phyloP scores from a whole-genome alignment of 768 basidiomycete genomes.

The Suillus clintonianus region DNA sequence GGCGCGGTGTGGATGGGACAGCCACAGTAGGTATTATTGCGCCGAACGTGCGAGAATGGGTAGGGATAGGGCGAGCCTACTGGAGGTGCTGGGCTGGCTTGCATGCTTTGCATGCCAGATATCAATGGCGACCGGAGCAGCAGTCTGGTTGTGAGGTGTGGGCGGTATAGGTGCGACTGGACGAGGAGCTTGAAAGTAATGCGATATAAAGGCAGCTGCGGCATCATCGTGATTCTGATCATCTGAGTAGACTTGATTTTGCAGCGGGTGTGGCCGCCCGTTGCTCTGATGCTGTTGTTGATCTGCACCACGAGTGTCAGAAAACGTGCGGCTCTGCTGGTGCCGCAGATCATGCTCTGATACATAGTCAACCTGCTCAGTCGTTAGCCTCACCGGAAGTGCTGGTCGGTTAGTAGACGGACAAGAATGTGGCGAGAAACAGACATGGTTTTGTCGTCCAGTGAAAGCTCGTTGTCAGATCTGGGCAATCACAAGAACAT shows the following conservation, averaged over 20 bases:
- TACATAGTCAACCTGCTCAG: constrained; percentile 17
- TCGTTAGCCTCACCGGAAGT: constrained; percentile 8
- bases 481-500: no score
- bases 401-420: no score
- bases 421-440: no score
- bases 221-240: constrained; percentile 68
- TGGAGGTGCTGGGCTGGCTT: constrained; percentile 55
- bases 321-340: constrained; percentile 21
- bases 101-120: constrained; percentile 51
- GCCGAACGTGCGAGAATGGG: constrained; percentile 73
- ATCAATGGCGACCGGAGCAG: constrained; percentile 70
- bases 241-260: constrained; percentile 48
- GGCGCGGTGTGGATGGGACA: constrained; percentile 45
- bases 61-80: constrained; percentile 80
- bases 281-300: constrained; percentile 23
- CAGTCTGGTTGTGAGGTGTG: constrained; percentile 74
- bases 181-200: constrained; percentile 59
- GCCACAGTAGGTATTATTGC: constrained; percentile 44
- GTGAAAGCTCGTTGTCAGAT: no score
- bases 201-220: constrained; percentile 57
- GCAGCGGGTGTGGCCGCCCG: constrained; percentile 39
- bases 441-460: no score
- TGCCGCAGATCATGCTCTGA: constrained; percentile 20
- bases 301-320: constrained; percentile 21
- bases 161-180: constrained; percentile 80